A percentile compares a stretch with the other conserved stretches of the same genome.
Conservation (phyloP, 345 rosid genomes). For the Leavenworthia alabamica region DNA sequence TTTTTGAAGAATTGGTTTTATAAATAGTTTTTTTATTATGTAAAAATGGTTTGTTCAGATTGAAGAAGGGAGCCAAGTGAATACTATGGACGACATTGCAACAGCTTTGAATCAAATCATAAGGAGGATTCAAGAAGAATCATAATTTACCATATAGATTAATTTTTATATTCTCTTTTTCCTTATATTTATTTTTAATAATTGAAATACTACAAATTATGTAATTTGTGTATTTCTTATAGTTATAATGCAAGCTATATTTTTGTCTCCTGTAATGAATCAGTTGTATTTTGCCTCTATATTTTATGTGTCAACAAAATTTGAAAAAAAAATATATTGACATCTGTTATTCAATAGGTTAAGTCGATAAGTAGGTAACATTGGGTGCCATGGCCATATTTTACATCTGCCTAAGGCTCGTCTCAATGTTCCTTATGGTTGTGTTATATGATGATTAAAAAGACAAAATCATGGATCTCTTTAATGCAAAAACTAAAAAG, state of each 20-base stretch:
- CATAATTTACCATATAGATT: neutral
- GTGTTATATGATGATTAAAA: neutral
- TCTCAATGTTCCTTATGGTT: neutral
- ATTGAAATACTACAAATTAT: neutral
- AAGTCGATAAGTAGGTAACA: no score
- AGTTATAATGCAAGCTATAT: neutral
- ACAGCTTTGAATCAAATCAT: slow-evolving; percentile 63
- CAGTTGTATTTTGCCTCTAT: neutral
- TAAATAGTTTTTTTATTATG: neutral
- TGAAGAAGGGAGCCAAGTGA: slow-evolving; percentile 72
- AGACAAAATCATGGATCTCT: neutral
- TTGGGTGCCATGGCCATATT: no score
- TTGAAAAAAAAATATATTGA: no score
- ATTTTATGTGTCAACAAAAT: no score
- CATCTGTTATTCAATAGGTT: no score
- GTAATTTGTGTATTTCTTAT: neutral
- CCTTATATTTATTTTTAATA: no score
- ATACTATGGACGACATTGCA: slow-evolving; percentile 74
- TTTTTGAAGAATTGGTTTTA: no score
- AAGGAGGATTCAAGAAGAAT: slow-evolving; percentile 52
- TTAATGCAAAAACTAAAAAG: no score
- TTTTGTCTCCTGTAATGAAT: slow-evolving; percentile 6
- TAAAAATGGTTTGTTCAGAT: slow-evolving; percentile 35
- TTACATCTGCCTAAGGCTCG: no score
- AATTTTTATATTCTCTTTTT: no score